Evolutionary conservation across 192 early-diverging fungal species (phyloP).

Genomic region (Helicostylum pulchrum): DNA sequence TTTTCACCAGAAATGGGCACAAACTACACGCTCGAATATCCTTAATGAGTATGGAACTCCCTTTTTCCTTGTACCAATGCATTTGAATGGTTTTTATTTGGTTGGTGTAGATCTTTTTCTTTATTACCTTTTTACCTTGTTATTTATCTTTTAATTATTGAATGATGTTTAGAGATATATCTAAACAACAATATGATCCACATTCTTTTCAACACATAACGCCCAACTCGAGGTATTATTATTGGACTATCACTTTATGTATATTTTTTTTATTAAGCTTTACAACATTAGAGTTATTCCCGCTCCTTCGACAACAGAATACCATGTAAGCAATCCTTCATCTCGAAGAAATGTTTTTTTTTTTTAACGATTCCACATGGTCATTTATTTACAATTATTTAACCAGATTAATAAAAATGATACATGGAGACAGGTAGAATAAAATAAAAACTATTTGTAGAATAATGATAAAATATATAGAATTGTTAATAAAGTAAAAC

Average conservation of each 20-base stretch:
- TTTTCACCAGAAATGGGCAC: too few species aligned
- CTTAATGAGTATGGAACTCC: too few species aligned
- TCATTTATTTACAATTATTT: background rate
- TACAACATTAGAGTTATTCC: slow-evolving; percentile 7
- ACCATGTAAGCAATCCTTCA: slow-evolving; percentile 5
- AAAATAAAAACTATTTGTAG: background rate
- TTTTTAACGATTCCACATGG: background rate
- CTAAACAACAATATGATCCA: too few species aligned
- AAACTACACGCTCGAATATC: too few species aligned
- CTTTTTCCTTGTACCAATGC: too few species aligned
- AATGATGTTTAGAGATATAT: too few species aligned
- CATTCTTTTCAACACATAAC: slow-evolving; percentile 15
- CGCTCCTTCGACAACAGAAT: background rate
- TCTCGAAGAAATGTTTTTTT: background rate
- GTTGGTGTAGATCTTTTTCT: too few species aligned
- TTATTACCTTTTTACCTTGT: too few species aligned
- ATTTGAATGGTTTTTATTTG: too few species aligned
- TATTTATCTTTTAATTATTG: too few species aligned
- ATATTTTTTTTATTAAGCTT: background rate
- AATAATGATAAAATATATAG: too few species aligned
- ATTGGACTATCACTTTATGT: background rate
- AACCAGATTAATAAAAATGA: background rate
- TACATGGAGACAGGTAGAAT: slow-evolving; percentile 2
- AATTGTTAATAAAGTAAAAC: background rate
- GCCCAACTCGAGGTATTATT: slow-evolving; percentile 27